Evolutionary conservation across 345 rosid species (phyloP), one percentile per base, ranked within the genome.

Genomic region (Nephelium lappaceum): DNA sequence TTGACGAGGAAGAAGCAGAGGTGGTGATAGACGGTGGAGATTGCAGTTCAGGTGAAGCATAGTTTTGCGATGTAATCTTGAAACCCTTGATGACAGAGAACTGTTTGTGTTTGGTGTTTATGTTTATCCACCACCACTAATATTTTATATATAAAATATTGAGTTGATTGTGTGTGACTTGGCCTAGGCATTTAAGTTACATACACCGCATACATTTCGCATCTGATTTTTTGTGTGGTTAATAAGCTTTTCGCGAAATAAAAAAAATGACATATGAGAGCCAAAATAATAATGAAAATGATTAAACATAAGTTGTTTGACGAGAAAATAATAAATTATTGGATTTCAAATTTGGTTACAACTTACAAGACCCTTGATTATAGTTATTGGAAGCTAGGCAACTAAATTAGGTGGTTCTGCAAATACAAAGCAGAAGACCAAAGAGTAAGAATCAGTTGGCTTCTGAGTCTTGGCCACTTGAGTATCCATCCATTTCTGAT

Each of bases 401-500:
- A 31, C 36, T 2, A 31, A 31, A 31, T 2, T 31, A 31, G 36
- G 36, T 31, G 36, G 10, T 67, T 67, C 38, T 21, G 49, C 19
- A 38, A 19, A 61, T 39, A 5, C 67, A 61, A 41, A 74, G 12
- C 24, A 61, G n/a, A n/a, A n/a, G n/a, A n/a, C n/a, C n/a, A 23
- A 41, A 74, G 39, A 62, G 27, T 63, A 27, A 6, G 11, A 70
- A 41, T 78, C 73, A 69, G 72, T 65, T 51, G 36, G 67, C 82
- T 23, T 83, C 87, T n/a, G 86, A 75, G 31, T 78, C 84, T 76
- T 60, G 64, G 5, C 78, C 86, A 55, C 39, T 67, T 51, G 42
- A 42, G 16, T 77, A 57, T 47, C 78, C 87, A 68, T 72, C 63
- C 60, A 12, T 45, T 49, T 43, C 81, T 12, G 75, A 43, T 69